These are phyloP conservation scores for Thermomyces lanuginosus DNA, from an alignment of 2,329 filamentous ascomycete genomes.

Conservation along the genomic window DNA sequence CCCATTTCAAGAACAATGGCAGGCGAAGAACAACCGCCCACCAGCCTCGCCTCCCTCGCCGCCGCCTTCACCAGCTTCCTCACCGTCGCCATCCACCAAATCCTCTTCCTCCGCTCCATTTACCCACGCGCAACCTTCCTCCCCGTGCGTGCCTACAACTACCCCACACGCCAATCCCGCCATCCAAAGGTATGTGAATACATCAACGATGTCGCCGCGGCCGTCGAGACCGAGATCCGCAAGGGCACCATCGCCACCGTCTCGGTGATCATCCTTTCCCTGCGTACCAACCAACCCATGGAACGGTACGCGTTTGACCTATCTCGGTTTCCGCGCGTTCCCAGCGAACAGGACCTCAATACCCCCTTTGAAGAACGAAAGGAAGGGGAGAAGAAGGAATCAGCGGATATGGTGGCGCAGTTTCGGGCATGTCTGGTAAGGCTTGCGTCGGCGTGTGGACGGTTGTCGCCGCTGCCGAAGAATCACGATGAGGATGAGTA, in stretches of 20 bases:
- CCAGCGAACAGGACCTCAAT: conserved; percentile 31
- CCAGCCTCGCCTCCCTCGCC: conserved; percentile 44
- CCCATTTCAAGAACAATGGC: too few species aligned
- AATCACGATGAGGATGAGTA: conserved; percentile 34
- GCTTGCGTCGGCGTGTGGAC: conserved; percentile 28
- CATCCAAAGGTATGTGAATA: conserved; percentile 75
- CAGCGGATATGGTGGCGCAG: conserved; percentile 32
- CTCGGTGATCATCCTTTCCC: conserved; percentile 40
- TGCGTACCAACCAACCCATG: conserved; percentile 35
- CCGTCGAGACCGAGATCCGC: conserved; percentile 54
- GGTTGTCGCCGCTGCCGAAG: conserved; percentile 27
- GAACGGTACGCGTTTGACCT: conserved; percentile 47
- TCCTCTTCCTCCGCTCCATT: conserved; percentile 65
- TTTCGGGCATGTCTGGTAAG: conserved; percentile 32
- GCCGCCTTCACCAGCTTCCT: conserved; percentile 63
- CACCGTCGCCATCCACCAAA: conserved; percentile 65
- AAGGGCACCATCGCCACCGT: conserved; percentile 39
- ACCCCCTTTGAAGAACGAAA: conserved; percentile 33
- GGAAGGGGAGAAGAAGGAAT: conserved; percentile 18
- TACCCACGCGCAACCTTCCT: conserved; percentile 69
- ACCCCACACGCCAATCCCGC: conserved; percentile 67
- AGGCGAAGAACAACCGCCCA: too few species aligned
- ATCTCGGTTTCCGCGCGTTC: conserved; percentile 37
- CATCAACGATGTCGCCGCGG: conserved; percentile 64
- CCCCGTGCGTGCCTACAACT: conserved; percentile 63